A percentile compares a stretch with the other conserved stretches of the same genome.
Conservation (phyloP, 805 yeast genomes). For the Pichia kluyveri region DNA sequence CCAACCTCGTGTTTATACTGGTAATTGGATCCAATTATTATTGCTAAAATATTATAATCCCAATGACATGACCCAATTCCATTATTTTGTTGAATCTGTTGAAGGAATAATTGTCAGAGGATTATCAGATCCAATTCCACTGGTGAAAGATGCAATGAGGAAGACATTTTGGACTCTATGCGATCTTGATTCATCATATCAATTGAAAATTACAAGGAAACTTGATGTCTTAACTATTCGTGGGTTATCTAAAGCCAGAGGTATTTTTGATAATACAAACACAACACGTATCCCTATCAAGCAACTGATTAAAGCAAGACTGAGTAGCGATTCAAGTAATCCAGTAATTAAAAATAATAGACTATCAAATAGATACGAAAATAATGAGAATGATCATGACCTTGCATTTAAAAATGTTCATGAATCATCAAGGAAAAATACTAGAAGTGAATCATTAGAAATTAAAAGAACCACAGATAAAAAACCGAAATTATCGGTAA, state of each 20-base stretch:
- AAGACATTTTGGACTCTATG: slow-evolving; percentile 64
- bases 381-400: neutral
- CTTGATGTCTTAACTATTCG: slow-evolving; percentile 40
- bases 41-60: slow-evolving; percentile 39
- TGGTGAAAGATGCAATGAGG: slow-evolving; percentile 70
- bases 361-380: neutral
- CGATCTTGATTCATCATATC: slow-evolving; percentile 43
- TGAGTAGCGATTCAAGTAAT: neutral
- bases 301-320: neutral
- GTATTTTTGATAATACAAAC: neutral
- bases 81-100: slow-evolving; percentile 31
- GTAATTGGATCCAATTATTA: slow-evolving; percentile 60
- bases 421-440: neutral
- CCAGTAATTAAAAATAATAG: neutral
- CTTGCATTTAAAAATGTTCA: neutral
- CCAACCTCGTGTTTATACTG: slow-evolving; percentile 60
- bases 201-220: slow-evolving; percentile 29
- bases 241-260: slow-evolving; percentile 44
- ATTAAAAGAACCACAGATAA: slow-evolving; percentile 7
- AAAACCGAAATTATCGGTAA: slow-evolving; percentile 7
- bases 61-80: slow-evolving; percentile 23
- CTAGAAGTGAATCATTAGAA: slow-evolving; percentile 1
- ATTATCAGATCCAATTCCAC: slow-evolving; percentile 69
- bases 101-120: slow-evolving; percentile 50
- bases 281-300: neutral